A percentile compares a stretch with the other conserved stretches of the same genome.
phyloP scores from a whole-genome alignment of 345 rosid genomes.

The Abelmoschus esculentus region DNA sequence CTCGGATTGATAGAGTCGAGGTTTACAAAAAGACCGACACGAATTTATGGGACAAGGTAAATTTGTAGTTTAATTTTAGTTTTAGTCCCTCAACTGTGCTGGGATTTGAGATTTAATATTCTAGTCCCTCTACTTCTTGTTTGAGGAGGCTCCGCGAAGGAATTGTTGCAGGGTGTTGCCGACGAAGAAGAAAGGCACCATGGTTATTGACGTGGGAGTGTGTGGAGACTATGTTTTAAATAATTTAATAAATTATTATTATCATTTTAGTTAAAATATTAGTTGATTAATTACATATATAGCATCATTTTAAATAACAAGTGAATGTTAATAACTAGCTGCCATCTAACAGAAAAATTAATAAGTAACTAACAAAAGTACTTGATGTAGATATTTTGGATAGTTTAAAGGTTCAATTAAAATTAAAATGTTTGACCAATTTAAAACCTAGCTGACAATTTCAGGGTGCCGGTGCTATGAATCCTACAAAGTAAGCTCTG shows the following conservation, averaged over 20 bases:
- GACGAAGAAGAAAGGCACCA: constrained; percentile 20
- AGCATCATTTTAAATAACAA: too few species aligned
- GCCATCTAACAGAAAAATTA: too few species aligned
- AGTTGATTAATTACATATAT: too few species aligned
- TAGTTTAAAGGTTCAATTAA: not conserved
- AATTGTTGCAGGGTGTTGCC: constrained; percentile 47
- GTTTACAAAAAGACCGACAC: constrained; percentile 33
- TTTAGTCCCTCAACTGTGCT: not conserved
- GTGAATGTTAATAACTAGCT: too few species aligned
- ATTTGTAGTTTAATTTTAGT: not conserved
- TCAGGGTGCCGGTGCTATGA: not conserved
- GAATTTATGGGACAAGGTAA: constrained; percentile 22
- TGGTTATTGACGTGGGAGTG: constrained; percentile 40
- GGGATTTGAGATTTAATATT: too few species aligned
- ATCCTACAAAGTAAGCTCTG: not conserved
- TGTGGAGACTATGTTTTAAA: too few species aligned
- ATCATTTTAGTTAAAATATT: too few species aligned
- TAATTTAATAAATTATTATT: too few species aligned
- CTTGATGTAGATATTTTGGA: not conserved
- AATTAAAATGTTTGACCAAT: not conserved
- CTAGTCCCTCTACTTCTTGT: not conserved
- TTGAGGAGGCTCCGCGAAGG: constrained; percentile 47
- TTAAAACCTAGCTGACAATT: not conserved
- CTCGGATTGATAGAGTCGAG: constrained; percentile 21
- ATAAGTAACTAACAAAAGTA: not conserved